Conservation (phyloP, 495 filamentous ascomycete species). For the Tuber melanosporum region DNA sequence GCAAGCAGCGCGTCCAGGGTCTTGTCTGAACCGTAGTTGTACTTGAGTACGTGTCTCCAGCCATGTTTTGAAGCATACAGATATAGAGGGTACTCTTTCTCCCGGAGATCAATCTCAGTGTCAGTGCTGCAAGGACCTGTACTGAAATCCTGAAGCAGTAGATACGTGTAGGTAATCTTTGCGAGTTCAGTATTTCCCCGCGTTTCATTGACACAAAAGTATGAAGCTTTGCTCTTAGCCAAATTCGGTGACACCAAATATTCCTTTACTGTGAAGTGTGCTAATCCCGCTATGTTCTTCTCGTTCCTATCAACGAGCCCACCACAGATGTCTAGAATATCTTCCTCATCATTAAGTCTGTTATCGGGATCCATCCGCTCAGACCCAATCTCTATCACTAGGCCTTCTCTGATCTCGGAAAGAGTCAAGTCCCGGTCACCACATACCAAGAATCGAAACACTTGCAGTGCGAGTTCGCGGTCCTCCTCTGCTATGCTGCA, state of each 20-base stretch:
- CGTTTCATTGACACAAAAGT: background rate
- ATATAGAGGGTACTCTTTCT: conserved; percentile 5
- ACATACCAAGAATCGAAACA: conserved; percentile 19
- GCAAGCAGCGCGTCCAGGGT: conserved; percentile 4
- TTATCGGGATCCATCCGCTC: conserved; percentile 9
- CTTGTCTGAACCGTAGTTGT: background rate
- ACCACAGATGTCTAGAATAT: conserved; percentile 16
- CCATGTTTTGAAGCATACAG: conserved; percentile 5
- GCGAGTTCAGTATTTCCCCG: conserved; percentile 8
- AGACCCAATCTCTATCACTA: conserved; percentile 14
- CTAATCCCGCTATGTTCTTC: conserved; percentile 15
- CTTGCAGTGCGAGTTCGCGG: conserved; percentile 4
- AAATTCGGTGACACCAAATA: conserved; percentile 31
- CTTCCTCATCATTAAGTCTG: conserved; percentile 1
- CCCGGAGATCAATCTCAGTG: background rate
- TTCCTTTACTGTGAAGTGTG: conserved; percentile 42
- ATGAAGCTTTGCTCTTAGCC: background rate
- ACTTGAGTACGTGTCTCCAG: background rate
- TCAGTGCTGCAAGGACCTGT: background rate
- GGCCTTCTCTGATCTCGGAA: conserved; percentile 24
- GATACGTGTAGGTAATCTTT: conserved; percentile 11
- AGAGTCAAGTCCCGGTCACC: conserved; percentile 15
- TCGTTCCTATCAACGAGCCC: conserved; percentile 13
- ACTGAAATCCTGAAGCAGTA: conserved; percentile 14
- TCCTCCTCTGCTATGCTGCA: conserved; percentile 32